Percentiles rank a stretch among this genome's conserved stretches.
These are phyloP conservation scores for Puya raimondii DNA, from an alignment of 176 grass and related monocot genomes.

Conservation along the genomic window DNA sequence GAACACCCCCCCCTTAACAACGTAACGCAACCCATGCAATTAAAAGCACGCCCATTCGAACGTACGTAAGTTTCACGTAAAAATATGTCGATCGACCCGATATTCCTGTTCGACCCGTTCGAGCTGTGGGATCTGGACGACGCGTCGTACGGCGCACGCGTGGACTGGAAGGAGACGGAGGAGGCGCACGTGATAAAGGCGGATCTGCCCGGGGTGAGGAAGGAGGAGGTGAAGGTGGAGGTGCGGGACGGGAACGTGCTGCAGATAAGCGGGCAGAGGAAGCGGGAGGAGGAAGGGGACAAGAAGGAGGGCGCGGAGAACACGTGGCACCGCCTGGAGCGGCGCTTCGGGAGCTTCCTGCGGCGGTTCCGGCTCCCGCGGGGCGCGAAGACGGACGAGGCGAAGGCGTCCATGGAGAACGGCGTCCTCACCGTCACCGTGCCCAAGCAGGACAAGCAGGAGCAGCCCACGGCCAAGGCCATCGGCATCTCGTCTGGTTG, in stretches of 20 bases:
- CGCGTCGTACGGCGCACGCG: conserved; percentile 22
- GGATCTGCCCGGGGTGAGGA: conserved; percentile 35
- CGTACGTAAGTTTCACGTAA: too few species aligned
- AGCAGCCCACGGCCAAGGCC: conserved; percentile 13
- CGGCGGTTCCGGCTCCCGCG: conserved; percentile 30
- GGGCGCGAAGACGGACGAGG: conserved; percentile 21
- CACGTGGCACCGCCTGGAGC: conserved; percentile 33
- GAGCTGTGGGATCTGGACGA: too few species aligned
- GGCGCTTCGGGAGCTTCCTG: conserved; percentile 28
- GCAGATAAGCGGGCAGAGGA: conserved; percentile 34
- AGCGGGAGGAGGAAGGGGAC: conserved; percentile 29
- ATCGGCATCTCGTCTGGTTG: conserved; percentile 8
- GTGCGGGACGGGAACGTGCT: conserved; percentile 40
- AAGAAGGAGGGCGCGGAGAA: too few species aligned
- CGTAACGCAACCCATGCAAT: too few species aligned
- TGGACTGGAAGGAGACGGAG: conserved; percentile 40
- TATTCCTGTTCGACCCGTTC: too few species aligned
- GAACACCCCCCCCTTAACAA: too few species aligned
- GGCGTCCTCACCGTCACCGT: conserved; percentile 35
- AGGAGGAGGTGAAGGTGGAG: conserved; percentile 44
- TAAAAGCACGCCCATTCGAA: too few species aligned
- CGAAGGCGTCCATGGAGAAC: conserved; percentile 24
- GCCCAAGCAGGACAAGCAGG: conserved; percentile 28
- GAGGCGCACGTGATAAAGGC: conserved; percentile 35
- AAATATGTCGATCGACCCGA: too few species aligned